These are phyloP conservation scores for Penicillium sp. DNA, from an alignment of 2,329 filamentous ascomycete species.

Conservation along the genomic window DNA sequence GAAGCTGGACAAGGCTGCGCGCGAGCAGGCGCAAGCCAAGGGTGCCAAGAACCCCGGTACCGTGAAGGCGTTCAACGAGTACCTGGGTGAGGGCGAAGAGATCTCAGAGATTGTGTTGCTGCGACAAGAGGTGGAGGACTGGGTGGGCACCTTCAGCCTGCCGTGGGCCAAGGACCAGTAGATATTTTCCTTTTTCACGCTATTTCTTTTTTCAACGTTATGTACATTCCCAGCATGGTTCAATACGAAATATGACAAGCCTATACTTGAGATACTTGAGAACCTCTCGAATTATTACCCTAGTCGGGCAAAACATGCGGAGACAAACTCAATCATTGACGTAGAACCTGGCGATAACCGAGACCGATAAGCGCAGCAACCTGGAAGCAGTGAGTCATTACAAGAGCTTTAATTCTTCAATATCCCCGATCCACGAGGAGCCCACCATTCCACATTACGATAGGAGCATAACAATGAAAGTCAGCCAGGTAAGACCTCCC, in stretches of 20 bases:
- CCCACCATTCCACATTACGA: background rate
- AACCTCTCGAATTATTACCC: background rate
- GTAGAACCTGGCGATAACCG: constrained; percentile 1
- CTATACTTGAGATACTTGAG: constrained; percentile 5
- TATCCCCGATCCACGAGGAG: too few species aligned
- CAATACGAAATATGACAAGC: constrained; percentile 24
- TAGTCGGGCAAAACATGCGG: background rate
- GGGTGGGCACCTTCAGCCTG: constrained; percentile 87
- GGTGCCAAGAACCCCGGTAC: constrained; percentile 96
- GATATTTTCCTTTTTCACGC: constrained; percentile 2
- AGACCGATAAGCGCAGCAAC: constrained; percentile 10
- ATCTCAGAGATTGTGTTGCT: constrained; percentile 78
- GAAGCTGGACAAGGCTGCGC: constrained; percentile 63
- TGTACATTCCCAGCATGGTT: constrained; percentile 22
- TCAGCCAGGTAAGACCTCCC: constrained; percentile 29
- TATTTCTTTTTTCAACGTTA: constrained; percentile 7
- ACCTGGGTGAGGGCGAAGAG: constrained; percentile 73
- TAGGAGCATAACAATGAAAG: constrained; percentile 33
- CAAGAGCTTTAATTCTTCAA: too few species aligned
- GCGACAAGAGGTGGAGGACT: constrained; percentile 82
- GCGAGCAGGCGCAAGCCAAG: constrained; percentile 70
- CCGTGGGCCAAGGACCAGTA: constrained; percentile 66
- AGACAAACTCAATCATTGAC: constrained; percentile 1
- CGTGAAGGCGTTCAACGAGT: constrained; percentile 96
- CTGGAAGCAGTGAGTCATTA: too few species aligned